Evolutionary conservation across 2,329 filamentous ascomycete species (phyloP), one percentile per base, ranked within the genome.

Genomic region (Bipolaris cookei): DNA sequence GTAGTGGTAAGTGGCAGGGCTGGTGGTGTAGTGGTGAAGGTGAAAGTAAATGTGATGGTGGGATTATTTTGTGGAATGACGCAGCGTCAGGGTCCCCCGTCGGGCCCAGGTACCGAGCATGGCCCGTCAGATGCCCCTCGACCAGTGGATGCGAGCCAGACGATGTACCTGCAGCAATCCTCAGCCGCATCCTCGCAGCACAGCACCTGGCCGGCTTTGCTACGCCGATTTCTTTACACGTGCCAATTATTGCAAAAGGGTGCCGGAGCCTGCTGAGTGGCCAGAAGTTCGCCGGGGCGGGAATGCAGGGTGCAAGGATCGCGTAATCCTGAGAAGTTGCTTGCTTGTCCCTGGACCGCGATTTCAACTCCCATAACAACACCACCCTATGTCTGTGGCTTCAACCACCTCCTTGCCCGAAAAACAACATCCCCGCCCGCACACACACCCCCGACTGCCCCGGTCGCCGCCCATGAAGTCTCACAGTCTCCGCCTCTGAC

Each of bases 401-500:
- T 30, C 28, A 30, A 30, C 58, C 63, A 56, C 63, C 70, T 72
- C 67, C 69, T 70, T 63, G 64, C 42, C 64, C 61, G 11, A 41
- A 41, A 42, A 56, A 41, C 44, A 54, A 47, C 37, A 34, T 30
- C 28, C 39, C 18, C 39, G 4, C 21, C 14, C 21, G 14, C 39
- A 49, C 14, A 28, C 44, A 30, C 49, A 30, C 54, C 50, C 25
- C 28, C 48, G 42, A 32, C 49, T 23, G 20, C 51, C 37, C 16
- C 42, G 37, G 44, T 41, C 56, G 61, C 63, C 67, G 64, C 70
- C 66, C 69, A 71, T 73, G 71, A 68, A 61, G 66, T 63, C 64
- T 48, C 71, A 61, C 49, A 55, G 57, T 53, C 51, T 25, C 56
- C 51, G 63, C 66, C 61, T 66, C 68, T 71, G 65, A 68, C 50